Conservation (phyloP, 1,284 basidiomycete species). For the Schizopora paradoxa region DNA sequence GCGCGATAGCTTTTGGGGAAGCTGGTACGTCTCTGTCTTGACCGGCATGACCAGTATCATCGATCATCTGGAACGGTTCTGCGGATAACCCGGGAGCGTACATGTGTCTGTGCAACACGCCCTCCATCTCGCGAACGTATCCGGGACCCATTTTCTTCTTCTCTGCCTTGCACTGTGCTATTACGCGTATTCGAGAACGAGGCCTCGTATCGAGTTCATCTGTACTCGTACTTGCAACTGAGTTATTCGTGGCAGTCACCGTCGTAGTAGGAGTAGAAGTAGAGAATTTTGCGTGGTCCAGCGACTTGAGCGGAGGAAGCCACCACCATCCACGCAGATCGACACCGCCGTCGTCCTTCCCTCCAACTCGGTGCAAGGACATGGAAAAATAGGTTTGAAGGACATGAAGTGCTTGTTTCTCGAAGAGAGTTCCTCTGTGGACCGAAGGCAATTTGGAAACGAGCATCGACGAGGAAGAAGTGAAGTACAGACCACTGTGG, state of each 20-base stretch:
- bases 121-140: constrained; percentile 84
- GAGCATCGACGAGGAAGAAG: constrained; percentile 19
- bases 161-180: constrained; percentile 90
- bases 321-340: constrained; percentile 94
- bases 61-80: no score
- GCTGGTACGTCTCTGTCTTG: not conserved
- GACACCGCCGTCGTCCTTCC: constrained; percentile 78
- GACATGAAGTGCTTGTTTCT: constrained; percentile 58
- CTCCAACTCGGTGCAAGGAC: constrained; percentile 73
- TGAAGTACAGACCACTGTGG: no score
- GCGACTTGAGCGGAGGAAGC: constrained; percentile 43
- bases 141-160: constrained; percentile 73
- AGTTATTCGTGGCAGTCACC: not conserved
- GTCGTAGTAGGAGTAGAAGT: not conserved
- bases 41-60: not conserved
- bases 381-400: constrained; percentile 70
- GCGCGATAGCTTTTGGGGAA: constrained; percentile 25
- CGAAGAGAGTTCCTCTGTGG: constrained; percentile 70
- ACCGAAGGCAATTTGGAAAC: constrained; percentile 37
- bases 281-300: not conserved
- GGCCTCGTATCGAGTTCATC: not conserved
- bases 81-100: constrained; percentile 6
- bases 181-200: constrained; percentile 56
- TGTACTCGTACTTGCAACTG: not conserved
- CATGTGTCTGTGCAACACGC: constrained; percentile 55